Base-by-base conservation (phyloP, 1,284 basidiomycete species). In the Mycena sp. region DNA sequence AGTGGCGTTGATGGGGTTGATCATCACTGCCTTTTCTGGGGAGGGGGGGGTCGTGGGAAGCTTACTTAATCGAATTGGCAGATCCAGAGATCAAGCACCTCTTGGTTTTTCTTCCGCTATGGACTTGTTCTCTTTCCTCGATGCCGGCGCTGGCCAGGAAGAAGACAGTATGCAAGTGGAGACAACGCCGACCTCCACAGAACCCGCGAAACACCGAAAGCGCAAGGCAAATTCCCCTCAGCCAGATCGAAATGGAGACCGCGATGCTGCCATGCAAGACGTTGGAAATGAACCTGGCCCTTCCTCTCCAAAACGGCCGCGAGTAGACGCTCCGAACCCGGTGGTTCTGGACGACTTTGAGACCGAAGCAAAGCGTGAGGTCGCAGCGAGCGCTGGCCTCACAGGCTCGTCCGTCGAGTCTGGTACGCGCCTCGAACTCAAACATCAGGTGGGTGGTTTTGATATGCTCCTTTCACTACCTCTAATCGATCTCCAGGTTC, bases 261-360 rank as follows among this genome's bases (percentile, higher is more conserved):
- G 37, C 17, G 46, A 72, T 29, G 37, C 51, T 38, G 58, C 58
- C 30, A 69, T 67, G 19, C 65, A 71, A 19, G 61, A 69, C 25
- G 23, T 23, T 19, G 61, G 57, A 50, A 65, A 71, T 37, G 72
- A 74, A 56, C 74, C 73, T 28, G 69, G 75, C 11, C 75, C 76
- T 10, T 77, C 79, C 3, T 68, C 70, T 26, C 67, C 71, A 0
- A 90, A 90, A 74, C 87, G 82, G 69, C 77, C 79, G 6, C 79
- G 86, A 32, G 63, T 86, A 7, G 81, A 81, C 0, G 86, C 87
- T 0, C 86, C 87, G 4, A 81, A 83, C 53, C 91, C 94, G 1
- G 81, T 94, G 0, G 88, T 95, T 25, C 85, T 95, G 17, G 95
- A 97, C 78, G 94, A 96, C 69, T 94, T 95, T 73, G 92, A 95